Base-by-base conservation (phyloP, 305 asterid genomes). In the Ilex paraguariensis region DNA sequence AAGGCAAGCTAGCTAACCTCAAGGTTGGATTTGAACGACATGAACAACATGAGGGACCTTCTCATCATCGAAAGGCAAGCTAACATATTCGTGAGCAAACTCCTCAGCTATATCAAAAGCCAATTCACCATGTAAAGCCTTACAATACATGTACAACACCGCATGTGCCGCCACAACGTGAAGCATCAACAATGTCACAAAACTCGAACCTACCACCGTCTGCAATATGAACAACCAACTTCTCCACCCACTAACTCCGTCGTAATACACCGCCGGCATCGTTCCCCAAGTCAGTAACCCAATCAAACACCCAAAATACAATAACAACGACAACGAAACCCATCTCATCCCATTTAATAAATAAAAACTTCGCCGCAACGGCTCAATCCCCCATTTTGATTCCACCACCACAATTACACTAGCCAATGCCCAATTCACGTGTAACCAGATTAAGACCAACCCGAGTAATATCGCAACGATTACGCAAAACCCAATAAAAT, bases 21-120 rank as follows among this genome's bases (percentile, higher is more conserved):
- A 70, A 31, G 51, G 75, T 49, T 68, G 67, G 49, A 21, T 21
- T 21, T 21, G 28, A 21, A 61, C 67, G 60, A 79, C 74, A 62
- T 76, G 72, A 67, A 79, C 77, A 73, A 79, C 68, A 67, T 70
- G 79, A 14, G 81, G 84, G 66, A 75, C 90, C 79, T 94, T 90
- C 59, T 84, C 89, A 67, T 76, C 88, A 74, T 84, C 96, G 54
- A 76, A 82, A 12, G 98, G 99, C 82, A 94, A 71, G 68, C 92
- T 84, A 10, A 90, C 76, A 71, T 90, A 94, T 72, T 88, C 95
- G 9, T 69, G 65, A 0, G 89, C 80, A 60, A 87, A 90, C 86
- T 88, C 97, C 73, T 84, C 91, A 0, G 90, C 96, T 33, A 93
- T 90, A 72, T 93, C 97, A 31, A 83, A 69, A 0, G 97, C 95